Base-by-base conservation (phyloP, 2,329 filamentous ascomycete species). In the Botrytis fabae region DNA sequence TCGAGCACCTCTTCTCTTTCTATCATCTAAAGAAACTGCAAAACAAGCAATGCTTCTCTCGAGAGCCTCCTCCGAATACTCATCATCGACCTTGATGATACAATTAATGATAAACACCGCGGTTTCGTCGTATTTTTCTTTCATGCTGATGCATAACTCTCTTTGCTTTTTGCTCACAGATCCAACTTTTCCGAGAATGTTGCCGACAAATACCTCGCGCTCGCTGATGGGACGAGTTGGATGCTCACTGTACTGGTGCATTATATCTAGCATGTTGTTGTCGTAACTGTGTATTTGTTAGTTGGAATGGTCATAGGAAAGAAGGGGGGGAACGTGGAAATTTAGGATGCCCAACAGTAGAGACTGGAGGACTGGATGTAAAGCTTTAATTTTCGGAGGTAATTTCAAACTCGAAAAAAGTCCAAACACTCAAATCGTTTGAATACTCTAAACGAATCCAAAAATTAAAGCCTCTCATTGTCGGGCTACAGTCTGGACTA, bases 121-220 rank as follows among this genome's bases (percentile, higher is more conserved):
- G 61, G 87, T 82, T 2, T 77, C 73, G 8, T 83, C 81, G 57
- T 84, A 84, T 46, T 83, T 82, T 16, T 85, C 83, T 60, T 83
- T 85, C 77, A 86, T 81, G 25, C 78, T 81, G 2, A 78, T 78
- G 2, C 84, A 85, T 8, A 78, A 75, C 35, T 85, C 84, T n/a
- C 81, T 82, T 72, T 85, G 83, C 4, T 79, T 77, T 60, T 78
- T 80, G 32, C 77, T 83, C 61, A 81, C 81, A 4, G 79, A 78
- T 22, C 83, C 84, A 16, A 82, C 83, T 73, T 84, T 85, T 69
- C 86, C 87, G 35, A 90, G 82, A 75, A 90, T 88, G 69, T 83
- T 86, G 42, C 88, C 88, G 44, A 85, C 84, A 78, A 90, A 89
- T 62, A 87, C 87, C 80, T 89, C 87, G 10, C 84, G 80, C 77